Evolutionary conservation across 1,284 basidiomycete species (phyloP).

Genomic region (Boletus smithii): DNA sequence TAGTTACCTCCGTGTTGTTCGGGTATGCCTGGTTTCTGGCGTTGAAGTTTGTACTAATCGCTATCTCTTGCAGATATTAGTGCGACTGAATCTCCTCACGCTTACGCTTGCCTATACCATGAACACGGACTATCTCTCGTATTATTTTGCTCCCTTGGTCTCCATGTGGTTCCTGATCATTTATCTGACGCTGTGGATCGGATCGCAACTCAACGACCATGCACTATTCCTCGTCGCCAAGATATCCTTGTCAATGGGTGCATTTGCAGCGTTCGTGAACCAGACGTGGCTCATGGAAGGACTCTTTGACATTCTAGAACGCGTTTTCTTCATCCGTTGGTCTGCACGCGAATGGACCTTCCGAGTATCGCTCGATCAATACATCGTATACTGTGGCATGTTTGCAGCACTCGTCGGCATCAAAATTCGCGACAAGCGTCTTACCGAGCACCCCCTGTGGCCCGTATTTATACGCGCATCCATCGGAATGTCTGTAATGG

Average conservation of each 20-base stretch:
- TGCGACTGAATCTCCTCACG: constrained; percentile 82
- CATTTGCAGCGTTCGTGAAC: constrained; percentile 67
- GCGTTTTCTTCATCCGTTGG: constrained; percentile 75
- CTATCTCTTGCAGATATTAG: constrained; percentile 52
- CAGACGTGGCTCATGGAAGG: constrained; percentile 59
- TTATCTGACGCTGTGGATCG: constrained; percentile 73
- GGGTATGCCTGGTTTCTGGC: constrained; percentile 38
- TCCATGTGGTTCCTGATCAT: constrained; percentile 84
- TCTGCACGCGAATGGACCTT: constrained; percentile 83
- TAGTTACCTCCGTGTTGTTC: constrained; percentile 69
- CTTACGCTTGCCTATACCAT: constrained; percentile 81
- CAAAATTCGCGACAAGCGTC: constrained; percentile 69
- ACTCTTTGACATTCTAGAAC: constrained; percentile 62
- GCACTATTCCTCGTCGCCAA: constrained; percentile 68
- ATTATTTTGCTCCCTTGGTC: constrained; percentile 84
- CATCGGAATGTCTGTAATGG: constrained; percentile 48
- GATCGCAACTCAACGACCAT: constrained; percentile 71
- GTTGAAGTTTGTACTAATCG: constrained; percentile 4
- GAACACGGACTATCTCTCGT: constrained; percentile 87
- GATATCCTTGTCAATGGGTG: constrained; percentile 58
- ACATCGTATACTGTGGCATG: constrained; percentile 87
- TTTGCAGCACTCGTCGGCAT: constrained; percentile 68
- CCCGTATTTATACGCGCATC: constrained; percentile 47
- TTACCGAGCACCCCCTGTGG: constrained; percentile 73
- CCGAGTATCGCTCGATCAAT: constrained; percentile 82